phyloP scores from a whole-genome alignment of 2,329 filamentous ascomycete genomes.

The Colletotrichum tofieldiae region DNA sequence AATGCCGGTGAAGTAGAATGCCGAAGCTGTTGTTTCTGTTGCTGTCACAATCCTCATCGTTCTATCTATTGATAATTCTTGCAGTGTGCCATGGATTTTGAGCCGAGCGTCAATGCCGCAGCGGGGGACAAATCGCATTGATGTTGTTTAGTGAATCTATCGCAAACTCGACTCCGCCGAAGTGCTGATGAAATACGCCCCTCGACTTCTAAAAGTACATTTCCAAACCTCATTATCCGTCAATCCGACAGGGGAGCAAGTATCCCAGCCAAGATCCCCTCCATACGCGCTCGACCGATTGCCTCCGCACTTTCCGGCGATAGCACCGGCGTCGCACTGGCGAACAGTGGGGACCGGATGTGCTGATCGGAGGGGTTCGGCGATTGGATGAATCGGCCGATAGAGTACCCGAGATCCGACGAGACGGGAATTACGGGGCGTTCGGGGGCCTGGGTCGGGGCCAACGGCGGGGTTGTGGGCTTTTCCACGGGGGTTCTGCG shows the following conservation, averaged over 20 bases:
- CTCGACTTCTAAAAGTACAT: neutral
- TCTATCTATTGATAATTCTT: neutral
- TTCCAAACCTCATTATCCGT: slow-evolving; percentile 10
- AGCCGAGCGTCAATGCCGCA: neutral
- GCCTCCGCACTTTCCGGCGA: neutral
- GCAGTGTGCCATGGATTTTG: neutral
- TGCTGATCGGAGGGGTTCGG: slow-evolving; percentile 4
- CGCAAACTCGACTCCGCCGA: neutral
- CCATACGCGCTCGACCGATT: slow-evolving; percentile 15
- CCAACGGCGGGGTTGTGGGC: slow-evolving; percentile 11
- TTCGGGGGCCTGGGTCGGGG: neutral
- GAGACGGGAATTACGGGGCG: slow-evolving; percentile 33
- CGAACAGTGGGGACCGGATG: neutral
- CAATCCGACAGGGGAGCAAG: slow-evolving; percentile 9
- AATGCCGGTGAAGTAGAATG: neutral
- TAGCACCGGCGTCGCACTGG: neutral
- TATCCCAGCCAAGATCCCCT: slow-evolving; percentile 13
- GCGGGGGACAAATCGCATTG: neutral
- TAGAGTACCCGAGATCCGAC: slow-evolving; percentile 23
- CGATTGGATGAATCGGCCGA: slow-evolving; percentile 22
- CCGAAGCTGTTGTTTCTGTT: no score
- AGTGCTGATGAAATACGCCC: neutral
- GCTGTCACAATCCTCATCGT: neutral
- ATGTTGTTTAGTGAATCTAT: neutral
- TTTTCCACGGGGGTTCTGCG: neutral